Evolutionary conservation across 192 early-diverging fungal genomes (phyloP).

Genomic region (Coemansia sp.): DNA sequence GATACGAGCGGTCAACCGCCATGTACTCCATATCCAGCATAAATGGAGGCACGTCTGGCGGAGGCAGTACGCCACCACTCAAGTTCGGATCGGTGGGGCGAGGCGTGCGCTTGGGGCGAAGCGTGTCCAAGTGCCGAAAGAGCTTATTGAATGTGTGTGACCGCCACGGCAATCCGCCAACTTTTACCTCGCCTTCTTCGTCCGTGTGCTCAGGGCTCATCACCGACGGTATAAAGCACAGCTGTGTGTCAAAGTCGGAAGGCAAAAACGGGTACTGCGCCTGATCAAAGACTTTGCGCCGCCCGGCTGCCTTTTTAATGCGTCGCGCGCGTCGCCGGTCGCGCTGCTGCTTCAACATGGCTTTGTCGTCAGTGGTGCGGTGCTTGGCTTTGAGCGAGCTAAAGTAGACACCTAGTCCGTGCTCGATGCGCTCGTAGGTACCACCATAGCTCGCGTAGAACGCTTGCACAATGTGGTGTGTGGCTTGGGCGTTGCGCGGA

Average conservation of each 20-base stretch:
- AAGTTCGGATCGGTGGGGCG: slow-evolving; percentile 34
- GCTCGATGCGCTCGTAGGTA: slow-evolving; percentile 49
- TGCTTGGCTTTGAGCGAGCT: slow-evolving; percentile 56
- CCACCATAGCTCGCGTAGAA: slow-evolving; percentile 34
- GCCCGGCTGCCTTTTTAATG: slow-evolving; percentile 49
- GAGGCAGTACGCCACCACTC: slow-evolving; percentile 23
- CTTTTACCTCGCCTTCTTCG: slow-evolving; percentile 52
- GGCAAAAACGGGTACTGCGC: slow-evolving; percentile 48
- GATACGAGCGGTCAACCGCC: slow-evolving; percentile 27
- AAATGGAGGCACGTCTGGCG: slow-evolving; percentile 36
- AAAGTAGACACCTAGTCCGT: slow-evolving; percentile 54
- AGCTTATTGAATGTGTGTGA: slow-evolving; percentile 30
- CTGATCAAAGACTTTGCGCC: slow-evolving; percentile 48
- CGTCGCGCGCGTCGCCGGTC: slow-evolving; percentile 46
- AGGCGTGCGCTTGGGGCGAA: slow-evolving; percentile 54
- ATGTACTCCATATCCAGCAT: slow-evolving; percentile 41
- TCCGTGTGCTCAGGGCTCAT: slow-evolving; percentile 57
- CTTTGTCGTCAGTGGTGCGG: slow-evolving; percentile 54
- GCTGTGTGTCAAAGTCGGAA: slow-evolving; percentile 27
- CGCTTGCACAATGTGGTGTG: slow-evolving; percentile 43
- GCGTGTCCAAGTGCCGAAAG: slow-evolving; percentile 46
- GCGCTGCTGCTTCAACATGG: slow-evolving; percentile 57
- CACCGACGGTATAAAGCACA: slow-evolving; percentile 42
- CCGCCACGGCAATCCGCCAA: slow-evolving; percentile 50
- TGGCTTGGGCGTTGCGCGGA: slow-evolving; percentile 49